Evolutionary conservation across 192 early-diverging fungal genomes (phyloP).

Genomic region (Mortierella claussenii): DNA sequence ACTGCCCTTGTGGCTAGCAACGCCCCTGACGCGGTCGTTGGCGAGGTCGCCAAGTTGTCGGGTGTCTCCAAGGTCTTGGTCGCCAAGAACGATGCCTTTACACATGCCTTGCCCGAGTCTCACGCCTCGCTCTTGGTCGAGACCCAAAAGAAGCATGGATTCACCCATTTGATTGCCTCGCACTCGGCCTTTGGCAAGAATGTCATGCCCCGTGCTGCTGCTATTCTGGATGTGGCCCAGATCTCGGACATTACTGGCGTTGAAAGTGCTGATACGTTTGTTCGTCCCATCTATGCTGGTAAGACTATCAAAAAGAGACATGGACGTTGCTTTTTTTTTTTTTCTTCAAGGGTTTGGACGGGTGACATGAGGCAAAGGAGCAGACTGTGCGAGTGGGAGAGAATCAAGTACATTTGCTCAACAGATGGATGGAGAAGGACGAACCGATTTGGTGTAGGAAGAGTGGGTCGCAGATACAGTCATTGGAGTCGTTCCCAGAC

Average conservation of each 20-base stretch:
- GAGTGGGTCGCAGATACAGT: too few species aligned
- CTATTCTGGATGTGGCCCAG: slow-evolving; percentile 89
- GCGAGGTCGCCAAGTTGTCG: slow-evolving; percentile 67
- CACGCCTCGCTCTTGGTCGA: slow-evolving; percentile 80
- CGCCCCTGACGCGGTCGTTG: slow-evolving; percentile 72
- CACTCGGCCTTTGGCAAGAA: slow-evolving; percentile 96
- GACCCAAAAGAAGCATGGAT: slow-evolving; percentile 72
- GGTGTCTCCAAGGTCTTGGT: slow-evolving; percentile 87
- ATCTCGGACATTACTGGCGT: slow-evolving; percentile 91
- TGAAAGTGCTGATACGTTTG: slow-evolving; percentile 87
- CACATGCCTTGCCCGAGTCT: slow-evolving; percentile 84
- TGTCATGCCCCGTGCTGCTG: slow-evolving; percentile 92
- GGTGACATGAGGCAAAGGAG: too few species aligned
- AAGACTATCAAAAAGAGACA: too few species aligned
- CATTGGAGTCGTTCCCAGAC: too few species aligned
- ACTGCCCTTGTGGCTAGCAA: slow-evolving; percentile 91
- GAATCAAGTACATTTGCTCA: too few species aligned
- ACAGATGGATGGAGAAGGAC: too few species aligned
- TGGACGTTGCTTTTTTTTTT: too few species aligned
- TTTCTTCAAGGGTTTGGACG: too few species aligned
- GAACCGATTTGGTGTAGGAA: too few species aligned
- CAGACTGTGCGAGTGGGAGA: too few species aligned
- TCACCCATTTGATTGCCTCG: slow-evolving; percentile 88
- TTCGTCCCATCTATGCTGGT: slow-evolving; percentile 98
- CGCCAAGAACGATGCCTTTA: slow-evolving; percentile 82